Evolutionary conservation across 306 rosid species (phyloP).

Genomic region (Psophocarpus tetragonolobus): DNA sequence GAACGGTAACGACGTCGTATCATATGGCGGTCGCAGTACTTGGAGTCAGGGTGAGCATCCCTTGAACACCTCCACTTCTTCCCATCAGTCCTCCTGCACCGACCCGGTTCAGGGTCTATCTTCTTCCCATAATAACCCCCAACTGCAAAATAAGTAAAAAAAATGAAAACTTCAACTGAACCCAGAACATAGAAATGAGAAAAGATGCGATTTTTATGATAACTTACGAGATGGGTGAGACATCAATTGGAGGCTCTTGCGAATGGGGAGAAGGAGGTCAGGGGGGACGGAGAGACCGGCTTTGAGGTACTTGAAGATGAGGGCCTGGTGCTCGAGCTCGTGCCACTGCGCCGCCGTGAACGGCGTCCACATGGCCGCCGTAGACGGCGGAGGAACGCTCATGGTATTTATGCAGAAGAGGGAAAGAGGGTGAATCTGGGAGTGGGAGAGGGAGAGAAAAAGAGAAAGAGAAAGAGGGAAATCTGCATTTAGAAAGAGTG

Average conservation of each 20-base stretch:
- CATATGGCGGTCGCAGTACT: slow-evolving; percentile 96
- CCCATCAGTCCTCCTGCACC: slow-evolving; percentile 93
- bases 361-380: slow-evolving; percentile 56
- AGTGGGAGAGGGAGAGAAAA: neutral
- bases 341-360: slow-evolving; percentile 91
- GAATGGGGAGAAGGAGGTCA: slow-evolving; percentile 81
- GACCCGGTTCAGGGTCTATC: slow-evolving; percentile 92
- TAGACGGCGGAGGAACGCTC: slow-evolving; percentile 39
- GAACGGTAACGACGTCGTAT: slow-evolving; percentile 96
- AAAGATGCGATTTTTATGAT: neutral
- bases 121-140: slow-evolving; percentile 78
- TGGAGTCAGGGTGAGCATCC: slow-evolving; percentile 86
- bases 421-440: neutral
- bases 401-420: neutral
- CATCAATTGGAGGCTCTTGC: slow-evolving; percentile 70
- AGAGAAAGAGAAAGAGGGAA: neutral
- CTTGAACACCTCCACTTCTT: slow-evolving; percentile 91
- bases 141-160: slow-evolving; percentile 45
- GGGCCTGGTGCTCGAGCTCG: slow-evolving; percentile 88
- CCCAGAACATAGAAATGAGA: neutral
- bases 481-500: neutral
- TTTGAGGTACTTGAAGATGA: slow-evolving; percentile 82
- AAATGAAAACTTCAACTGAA: neutral
- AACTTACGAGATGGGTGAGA: slow-evolving; percentile 65
- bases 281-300: slow-evolving; percentile 86